phyloP scores from a whole-genome alignment of 768 basidiomycete species.

The Suillus variegatus region DNA sequence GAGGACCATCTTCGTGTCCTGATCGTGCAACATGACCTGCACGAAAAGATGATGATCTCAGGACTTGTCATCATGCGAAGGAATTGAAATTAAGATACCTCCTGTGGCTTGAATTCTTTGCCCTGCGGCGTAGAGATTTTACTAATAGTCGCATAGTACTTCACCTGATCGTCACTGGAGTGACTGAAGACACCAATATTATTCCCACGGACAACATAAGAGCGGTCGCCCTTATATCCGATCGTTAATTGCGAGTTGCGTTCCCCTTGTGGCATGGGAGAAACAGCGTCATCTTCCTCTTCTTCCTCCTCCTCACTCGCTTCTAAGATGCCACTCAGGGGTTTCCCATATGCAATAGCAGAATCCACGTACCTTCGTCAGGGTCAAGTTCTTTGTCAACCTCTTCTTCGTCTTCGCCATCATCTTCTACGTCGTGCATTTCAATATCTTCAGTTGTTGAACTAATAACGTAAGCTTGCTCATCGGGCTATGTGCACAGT shows the following conservation, averaged over 20 bases:
- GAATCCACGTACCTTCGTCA: constrained; percentile 50
- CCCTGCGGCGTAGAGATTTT: constrained; percentile 80
- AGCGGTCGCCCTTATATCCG: constrained; percentile 93
- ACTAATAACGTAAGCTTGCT: constrained; percentile 80
- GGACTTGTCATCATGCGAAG: background rate
- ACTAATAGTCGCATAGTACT: constrained; percentile 86
- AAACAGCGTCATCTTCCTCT: constrained; percentile 45
- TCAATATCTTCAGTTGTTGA: constrained; percentile 82
- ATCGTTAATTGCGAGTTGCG: constrained; percentile 89
- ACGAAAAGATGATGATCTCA: constrained; percentile 10
- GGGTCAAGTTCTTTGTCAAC: constrained; percentile 68
- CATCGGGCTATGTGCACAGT: constrained; percentile 60
- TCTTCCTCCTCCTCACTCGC: constrained; percentile 41
- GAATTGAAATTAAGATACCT: constrained; percentile 52
- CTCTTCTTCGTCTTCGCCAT: constrained; percentile 80
- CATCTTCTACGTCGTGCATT: constrained; percentile 77
- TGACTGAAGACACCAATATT: constrained; percentile 91
- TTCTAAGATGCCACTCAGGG: constrained; percentile 33
- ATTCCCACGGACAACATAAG: constrained; percentile 90
- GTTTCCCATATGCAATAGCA: background rate
- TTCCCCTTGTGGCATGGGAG: constrained; percentile 51
- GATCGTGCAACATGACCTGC: constrained; percentile 95
- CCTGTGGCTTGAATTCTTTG: constrained; percentile 80
- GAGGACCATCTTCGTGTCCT: constrained; percentile 94
- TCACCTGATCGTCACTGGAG: constrained; percentile 66